Conservation (phyloP, 768 basidiomycete genomes). For the Amanita pseudoporphyria region DNA sequence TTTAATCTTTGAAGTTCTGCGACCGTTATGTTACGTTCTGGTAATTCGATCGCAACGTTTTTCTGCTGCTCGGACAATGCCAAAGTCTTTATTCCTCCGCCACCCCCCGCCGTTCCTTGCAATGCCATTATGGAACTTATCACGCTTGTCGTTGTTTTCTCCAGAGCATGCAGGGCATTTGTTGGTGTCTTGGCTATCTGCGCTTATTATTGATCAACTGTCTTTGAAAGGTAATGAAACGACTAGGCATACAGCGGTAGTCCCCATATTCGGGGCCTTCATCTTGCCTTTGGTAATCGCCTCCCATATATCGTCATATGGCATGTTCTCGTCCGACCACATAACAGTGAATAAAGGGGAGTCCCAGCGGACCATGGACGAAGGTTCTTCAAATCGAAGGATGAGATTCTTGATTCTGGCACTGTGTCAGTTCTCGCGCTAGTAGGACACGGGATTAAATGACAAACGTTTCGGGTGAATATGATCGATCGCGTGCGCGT, state of each 20-base stretch:
- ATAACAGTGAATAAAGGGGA: slow-evolving; percentile 84
- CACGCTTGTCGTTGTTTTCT: slow-evolving; percentile 61
- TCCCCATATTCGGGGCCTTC: slow-evolving; percentile 85
- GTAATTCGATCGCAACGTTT: slow-evolving; percentile 47
- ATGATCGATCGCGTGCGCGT: slow-evolving; percentile 26
- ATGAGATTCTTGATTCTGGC: slow-evolving; percentile 72
- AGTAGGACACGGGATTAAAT: slow-evolving; percentile 2
- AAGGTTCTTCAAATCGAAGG: slow-evolving; percentile 89
- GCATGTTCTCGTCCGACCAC: slow-evolving; percentile 61
- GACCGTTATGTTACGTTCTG: slow-evolving; percentile 64
- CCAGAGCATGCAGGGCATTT: slow-evolving; percentile 82
- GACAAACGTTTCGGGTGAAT: slow-evolving; percentile 67
- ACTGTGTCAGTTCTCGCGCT: background rate
- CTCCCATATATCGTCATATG: slow-evolving; percentile 67
- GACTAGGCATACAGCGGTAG: slow-evolving; percentile 44
- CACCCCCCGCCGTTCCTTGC: background rate
- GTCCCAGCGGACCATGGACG: slow-evolving; percentile 98
- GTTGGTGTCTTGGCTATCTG: slow-evolving; percentile 79
- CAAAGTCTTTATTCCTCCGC: background rate
- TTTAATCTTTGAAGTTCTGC: slow-evolving; percentile 86
- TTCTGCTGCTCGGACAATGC: slow-evolving; percentile 20
- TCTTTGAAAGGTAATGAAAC: background rate
- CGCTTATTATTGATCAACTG: background rate
- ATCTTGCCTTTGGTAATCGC: slow-evolving; percentile 70
- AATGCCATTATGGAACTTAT: slow-evolving; percentile 57